phyloP scores from a whole-genome alignment of 768 basidiomycete species.

The Lactarius hatsudake region DNA sequence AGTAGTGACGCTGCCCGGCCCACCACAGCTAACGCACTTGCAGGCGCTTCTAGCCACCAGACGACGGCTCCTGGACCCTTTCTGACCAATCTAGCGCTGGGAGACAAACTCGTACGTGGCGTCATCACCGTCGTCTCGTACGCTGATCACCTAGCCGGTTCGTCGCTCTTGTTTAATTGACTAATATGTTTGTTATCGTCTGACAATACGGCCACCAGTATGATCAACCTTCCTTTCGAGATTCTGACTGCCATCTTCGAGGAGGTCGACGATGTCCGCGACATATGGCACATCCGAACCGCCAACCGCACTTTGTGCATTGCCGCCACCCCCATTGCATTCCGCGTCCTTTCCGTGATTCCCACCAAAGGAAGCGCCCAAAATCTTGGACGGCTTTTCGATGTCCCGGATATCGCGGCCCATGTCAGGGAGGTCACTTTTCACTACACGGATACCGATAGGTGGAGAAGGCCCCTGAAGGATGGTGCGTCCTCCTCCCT shows the following conservation, averaged over 20 bases:
- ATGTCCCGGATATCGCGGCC: not conserved
- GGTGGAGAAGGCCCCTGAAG: not conserved
- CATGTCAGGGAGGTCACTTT: conserved; percentile 1
- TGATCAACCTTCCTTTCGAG: not conserved
- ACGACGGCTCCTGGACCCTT: no score
- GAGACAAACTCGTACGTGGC: no score
- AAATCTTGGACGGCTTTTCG: not conserved
- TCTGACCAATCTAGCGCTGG: no score
- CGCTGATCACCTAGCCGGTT: no score
- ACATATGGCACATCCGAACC: not conserved
- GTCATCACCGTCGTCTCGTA: no score
- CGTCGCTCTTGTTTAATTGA: no score
- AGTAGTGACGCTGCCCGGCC: no score
- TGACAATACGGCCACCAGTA: not conserved
- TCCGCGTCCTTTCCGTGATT: not conserved
- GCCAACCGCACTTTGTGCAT: not conserved
- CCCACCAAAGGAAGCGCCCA: not conserved
- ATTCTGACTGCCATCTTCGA: not conserved
- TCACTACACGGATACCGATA: not conserved
- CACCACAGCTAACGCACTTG: no score
- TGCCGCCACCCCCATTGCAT: not conserved
- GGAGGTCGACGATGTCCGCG: not conserved
- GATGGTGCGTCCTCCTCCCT: not conserved
- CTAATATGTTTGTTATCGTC: no score
- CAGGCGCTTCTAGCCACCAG: no score